Evolutionary conservation across 805 yeast genomes (phyloP).

Genomic region (Starmerella ratchasimensis): DNA sequence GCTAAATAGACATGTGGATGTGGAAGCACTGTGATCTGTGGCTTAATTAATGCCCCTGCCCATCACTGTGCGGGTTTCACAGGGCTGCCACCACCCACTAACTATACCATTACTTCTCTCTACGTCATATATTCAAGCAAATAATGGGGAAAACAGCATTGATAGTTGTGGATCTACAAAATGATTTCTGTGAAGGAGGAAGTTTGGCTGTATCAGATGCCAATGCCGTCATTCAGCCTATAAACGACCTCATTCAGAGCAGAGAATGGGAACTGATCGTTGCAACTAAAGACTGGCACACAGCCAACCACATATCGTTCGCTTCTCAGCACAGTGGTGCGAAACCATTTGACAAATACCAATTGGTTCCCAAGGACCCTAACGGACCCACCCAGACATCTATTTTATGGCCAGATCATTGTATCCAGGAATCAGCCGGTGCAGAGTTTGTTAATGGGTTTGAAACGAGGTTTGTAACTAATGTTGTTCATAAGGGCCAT

Average conservation of each 20-base stretch:
- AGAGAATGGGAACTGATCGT: slow-evolving; percentile 46
- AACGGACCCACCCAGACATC: slow-evolving; percentile 29
- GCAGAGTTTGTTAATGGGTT: slow-evolving; percentile 46
- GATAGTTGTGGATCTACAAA: slow-evolving; percentile 67
- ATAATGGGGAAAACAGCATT: too few relatives aligned
- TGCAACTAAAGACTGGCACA: slow-evolving; percentile 85
- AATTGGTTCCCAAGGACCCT: slow-evolving; percentile 19
- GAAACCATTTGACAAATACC: slow-evolving; percentile 36
- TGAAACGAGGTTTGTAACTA: slow-evolving; percentile 27
- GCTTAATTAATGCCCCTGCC: too few relatives aligned
- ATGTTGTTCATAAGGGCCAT: slow-evolving; percentile 56
- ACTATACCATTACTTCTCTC: too few relatives aligned
- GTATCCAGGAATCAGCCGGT: slow-evolving; percentile 61
- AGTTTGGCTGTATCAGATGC: slow-evolving; percentile 62
- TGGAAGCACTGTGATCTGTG: too few relatives aligned
- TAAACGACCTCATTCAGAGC: slow-evolving; percentile 35
- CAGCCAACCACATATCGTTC: slow-evolving; percentile 63
- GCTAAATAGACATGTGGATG: too few relatives aligned
- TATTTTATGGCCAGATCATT: slow-evolving; percentile 80
- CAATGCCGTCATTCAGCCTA: slow-evolving; percentile 39
- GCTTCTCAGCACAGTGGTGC: slow-evolving; percentile 46
- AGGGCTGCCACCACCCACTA: too few relatives aligned
- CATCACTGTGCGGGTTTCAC: too few relatives aligned
- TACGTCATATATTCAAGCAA: too few relatives aligned
- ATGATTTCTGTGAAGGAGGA: slow-evolving; percentile 63